Conservation (phyloP, 768 basidiomycete genomes). For the Boletus patriciae region DNA sequence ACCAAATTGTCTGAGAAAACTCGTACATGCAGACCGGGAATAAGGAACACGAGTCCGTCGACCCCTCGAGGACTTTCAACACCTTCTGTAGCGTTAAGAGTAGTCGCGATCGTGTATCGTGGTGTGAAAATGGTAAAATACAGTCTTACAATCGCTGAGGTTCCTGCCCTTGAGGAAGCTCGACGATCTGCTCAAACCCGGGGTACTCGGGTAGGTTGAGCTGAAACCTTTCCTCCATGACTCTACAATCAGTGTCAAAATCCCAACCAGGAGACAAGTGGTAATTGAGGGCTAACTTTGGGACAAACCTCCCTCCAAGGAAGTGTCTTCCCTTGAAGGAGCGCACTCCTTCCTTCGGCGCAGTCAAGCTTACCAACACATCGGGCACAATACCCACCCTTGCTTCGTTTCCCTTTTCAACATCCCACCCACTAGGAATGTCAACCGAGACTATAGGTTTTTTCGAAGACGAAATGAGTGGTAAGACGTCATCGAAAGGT, state of each 20-base stretch:
- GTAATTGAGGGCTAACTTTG: conserved; percentile 57
- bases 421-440: conserved; percentile 96
- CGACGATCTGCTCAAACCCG: conserved; percentile 80
- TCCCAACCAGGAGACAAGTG: not conserved
- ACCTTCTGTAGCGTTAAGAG: not conserved
- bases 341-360: conserved; percentile 87
- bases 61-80: not conserved
- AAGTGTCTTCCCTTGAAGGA: conserved; percentile 83
- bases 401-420: conserved; percentile 69
- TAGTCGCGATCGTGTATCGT: not conserved
- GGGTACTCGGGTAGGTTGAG: conserved; percentile 84
- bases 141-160: conserved; percentile 6
- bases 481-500: conserved; percentile 80
- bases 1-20: not conserved
- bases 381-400: conserved; percentile 64
- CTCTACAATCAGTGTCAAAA: conserved; percentile 41
- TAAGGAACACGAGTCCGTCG: not conserved
- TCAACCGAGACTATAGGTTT: conserved; percentile 93
- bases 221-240: conserved; percentile 67
- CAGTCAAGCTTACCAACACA: conserved; percentile 87
- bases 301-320: conserved; percentile 90
- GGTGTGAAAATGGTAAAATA: not conserved
- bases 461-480: conserved; percentile 57
- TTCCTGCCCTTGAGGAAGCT: conserved; percentile 43
- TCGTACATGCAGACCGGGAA: not conserved